Conservation (phyloP, 768 basidiomycete genomes). For the Tylopilus vinaceipallidus region DNA sequence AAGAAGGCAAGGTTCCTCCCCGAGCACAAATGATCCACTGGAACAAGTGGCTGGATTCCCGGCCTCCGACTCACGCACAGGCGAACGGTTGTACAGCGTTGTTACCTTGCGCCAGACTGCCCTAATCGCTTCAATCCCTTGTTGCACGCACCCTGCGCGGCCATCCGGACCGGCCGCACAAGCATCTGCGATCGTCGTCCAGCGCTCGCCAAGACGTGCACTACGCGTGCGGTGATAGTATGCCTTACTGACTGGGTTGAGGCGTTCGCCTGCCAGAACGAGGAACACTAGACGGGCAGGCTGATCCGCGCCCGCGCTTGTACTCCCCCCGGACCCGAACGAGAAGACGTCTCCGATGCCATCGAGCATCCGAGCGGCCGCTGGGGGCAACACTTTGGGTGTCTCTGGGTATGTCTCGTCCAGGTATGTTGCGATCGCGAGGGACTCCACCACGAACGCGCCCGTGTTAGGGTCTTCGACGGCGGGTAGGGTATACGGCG, state of each 20-base stretch:
- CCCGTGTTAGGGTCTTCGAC: conserved; percentile 46
- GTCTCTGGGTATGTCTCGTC: conserved; percentile 48
- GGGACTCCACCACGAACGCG: conserved; percentile 40
- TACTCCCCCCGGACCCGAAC: conserved; percentile 4
- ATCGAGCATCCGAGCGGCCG: conserved; percentile 32
- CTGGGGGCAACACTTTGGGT: conserved; percentile 37
- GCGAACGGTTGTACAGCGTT: conserved; percentile 8
- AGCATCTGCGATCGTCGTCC: conserved; percentile 30
- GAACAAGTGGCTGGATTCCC: neutral
- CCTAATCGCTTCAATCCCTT: conserved; percentile 15
- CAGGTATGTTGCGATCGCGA: conserved; percentile 48
- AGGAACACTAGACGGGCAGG: conserved; percentile 18
- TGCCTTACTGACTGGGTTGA: conserved; percentile 34
- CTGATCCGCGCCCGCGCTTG: neutral
- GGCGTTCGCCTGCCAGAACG: conserved; percentile 22
- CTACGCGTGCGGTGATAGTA: conserved; percentile 42
- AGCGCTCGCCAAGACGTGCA: conserved; percentile 34
- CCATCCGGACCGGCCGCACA: conserved; percentile 25
- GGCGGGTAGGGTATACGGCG: conserved; percentile 44
- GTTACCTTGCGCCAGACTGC: conserved; percentile 28
- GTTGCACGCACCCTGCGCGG: conserved; percentile 23
- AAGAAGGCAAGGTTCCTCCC: conserved; percentile 16
- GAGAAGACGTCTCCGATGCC: conserved; percentile 25
- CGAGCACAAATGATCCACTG: conserved; percentile 9
- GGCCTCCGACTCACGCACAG: too few species aligned